A percentile compares a stretch with the other conserved stretches of the same genome.
phyloP scores from a whole-genome alignment of 164 flowering plant species.

The Magnolia kwangsiensis region DNA sequence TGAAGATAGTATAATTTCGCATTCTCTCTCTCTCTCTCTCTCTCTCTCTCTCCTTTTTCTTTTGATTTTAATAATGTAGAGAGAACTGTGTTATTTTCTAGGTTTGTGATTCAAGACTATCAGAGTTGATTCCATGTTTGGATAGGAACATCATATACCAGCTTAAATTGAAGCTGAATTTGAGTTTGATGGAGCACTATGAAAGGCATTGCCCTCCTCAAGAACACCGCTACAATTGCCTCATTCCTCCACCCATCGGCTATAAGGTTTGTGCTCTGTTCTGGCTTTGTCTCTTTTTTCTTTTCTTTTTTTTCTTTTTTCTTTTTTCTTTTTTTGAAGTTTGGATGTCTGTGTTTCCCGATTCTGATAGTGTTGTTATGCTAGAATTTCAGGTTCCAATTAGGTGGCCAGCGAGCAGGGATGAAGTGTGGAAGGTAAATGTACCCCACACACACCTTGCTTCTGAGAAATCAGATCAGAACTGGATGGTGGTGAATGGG shows the following conservation, averaged over 20 bases:
- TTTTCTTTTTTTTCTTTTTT: no score
- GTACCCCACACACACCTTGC: conserved; percentile 88
- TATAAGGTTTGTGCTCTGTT: conserved; percentile 56
- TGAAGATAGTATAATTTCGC: no score
- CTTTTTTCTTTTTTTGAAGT: no score
- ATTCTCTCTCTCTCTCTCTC: neutral
- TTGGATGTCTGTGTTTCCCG: neutral
- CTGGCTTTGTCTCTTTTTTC: neutral
- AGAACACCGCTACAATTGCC: conserved; percentile 71
- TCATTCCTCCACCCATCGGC: conserved; percentile 82
- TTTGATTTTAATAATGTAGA: no score
- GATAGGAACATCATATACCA: conserved; percentile 74
- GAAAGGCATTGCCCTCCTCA: conserved; percentile 86
- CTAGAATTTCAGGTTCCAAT: conserved; percentile 65
- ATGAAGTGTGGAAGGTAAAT: conserved; percentile 85
- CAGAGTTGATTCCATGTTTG: conserved; percentile 85
- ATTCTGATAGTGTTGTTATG: neutral
- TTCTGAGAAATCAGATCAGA: conserved; percentile 77
- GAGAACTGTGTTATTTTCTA: conserved; percentile 12
- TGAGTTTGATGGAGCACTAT: conserved; percentile 87
- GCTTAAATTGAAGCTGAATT: conserved; percentile 59
- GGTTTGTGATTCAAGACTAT: conserved; percentile 61
- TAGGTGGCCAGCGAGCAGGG: conserved; percentile 81
- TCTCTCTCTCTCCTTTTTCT: neutral
- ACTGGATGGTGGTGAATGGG: conserved; percentile 87